Base-by-base conservation (phyloP, 2,329 filamentous ascomycete species). In the Akanthomyces lecanii region DNA sequence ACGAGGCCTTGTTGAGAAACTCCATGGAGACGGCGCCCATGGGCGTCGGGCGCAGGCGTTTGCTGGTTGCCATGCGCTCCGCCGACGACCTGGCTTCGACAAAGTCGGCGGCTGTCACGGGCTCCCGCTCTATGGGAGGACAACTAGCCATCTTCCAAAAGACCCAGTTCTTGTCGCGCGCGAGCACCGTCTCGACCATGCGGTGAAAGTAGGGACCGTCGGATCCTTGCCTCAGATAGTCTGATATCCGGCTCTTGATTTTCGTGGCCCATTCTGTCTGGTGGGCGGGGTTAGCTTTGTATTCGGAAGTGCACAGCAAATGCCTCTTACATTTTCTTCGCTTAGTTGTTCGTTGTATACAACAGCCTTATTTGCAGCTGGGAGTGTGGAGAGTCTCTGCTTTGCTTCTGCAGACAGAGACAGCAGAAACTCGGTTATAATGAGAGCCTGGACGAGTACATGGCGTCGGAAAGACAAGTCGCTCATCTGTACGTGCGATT, bases 121-220 rank as follows among this genome's bases (percentile, higher is more conserved):
- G 80, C 25, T 89, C 85, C 64, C 86, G 85, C 71, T 93, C 88
- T 71, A 99, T 98, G 6, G 89, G 85, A 28, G 92, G 91, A 73
- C 95, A 99, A 68, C 89, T 91, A 73, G 97, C 92, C 65, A 94
- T 89, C 78, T 99, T 99, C 95, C 95, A 99, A 66, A 92, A 89
- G 51, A 96, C 92, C 96, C 96, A 99, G 73, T 98, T 97, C 79
- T 97, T 98, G 75, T 99, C 95, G 66, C 95, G 85, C 28, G 92
- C 91, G 36, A 99, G 85, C 38, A 99, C 94, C 14, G 93, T 98
- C 74, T 98, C 94, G 38, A 99, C 92, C 86, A 98, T 96, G 45
- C 95, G 89, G 76, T 92, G 90, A 75, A 98, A 99, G 75, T 96
- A 96, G 66, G 91, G 90, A 36, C 95, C 95, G 71, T 96, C 93